phyloP scores from a whole-genome alignment of 345 rosid species.

The Rhodamnia rubescens region DNA sequence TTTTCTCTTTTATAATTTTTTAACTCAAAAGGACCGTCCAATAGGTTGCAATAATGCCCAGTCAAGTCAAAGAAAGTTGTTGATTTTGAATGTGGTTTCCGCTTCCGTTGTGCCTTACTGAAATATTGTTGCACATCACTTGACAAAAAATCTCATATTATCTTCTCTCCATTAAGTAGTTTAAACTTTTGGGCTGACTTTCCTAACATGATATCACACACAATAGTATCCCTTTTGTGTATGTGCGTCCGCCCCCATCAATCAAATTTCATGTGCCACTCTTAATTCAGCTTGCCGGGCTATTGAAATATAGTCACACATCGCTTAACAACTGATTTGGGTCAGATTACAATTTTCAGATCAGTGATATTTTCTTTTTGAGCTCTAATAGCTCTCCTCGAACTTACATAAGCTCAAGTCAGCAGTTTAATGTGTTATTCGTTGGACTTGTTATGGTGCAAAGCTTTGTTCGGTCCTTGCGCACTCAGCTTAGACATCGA shows the following conservation, averaged over 20 bases:
- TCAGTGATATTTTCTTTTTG: not conserved
- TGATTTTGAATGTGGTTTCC: not conserved
- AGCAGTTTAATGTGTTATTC: no score
- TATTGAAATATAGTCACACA: not conserved
- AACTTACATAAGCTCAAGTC: no score
- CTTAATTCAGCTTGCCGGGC: rapidly evolving
- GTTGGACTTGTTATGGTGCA: not conserved
- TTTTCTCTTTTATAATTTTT: not conserved
- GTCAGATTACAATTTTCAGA: not conserved
- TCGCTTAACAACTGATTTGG: not conserved
- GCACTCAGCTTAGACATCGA: not conserved
- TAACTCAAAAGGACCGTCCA: not conserved
- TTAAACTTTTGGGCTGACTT: not conserved
- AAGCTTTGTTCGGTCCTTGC: not conserved
- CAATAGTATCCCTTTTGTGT: rapidly evolving
- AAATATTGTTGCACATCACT: not conserved
- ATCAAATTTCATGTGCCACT: not conserved
- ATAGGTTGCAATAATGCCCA: not conserved
- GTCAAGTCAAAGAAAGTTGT: not conserved
- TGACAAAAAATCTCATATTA: no score
- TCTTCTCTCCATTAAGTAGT: rapidly evolving
- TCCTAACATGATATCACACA: rapidly evolving
- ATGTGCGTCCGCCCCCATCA: rapidly evolving
- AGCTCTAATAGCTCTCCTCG: not conserved
- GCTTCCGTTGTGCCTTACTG: not conserved